phyloP scores from a whole-genome alignment of 257 asterid species.

The Petunia secreta region DNA sequence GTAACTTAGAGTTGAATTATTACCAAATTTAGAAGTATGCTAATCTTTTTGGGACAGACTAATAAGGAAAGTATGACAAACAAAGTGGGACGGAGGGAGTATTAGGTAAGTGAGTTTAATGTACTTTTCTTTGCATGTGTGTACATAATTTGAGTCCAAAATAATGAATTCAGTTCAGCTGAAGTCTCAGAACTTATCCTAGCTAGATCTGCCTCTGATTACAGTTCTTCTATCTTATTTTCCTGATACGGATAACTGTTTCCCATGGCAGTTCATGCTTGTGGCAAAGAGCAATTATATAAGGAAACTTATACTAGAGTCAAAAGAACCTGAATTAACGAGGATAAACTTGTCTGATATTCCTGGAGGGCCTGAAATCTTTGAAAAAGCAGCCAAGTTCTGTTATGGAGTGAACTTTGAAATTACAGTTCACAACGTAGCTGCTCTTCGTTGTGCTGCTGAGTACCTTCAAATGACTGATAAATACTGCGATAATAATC shows the following conservation, averaged over 20 bases:
- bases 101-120: no score
- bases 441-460: slow-evolving; percentile 89
- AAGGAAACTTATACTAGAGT: slow-evolving; percentile 69
- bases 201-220: not conserved
- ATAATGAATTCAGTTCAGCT: no score
- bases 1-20: no score
- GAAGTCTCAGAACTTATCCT: no score
- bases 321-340: slow-evolving; percentile 64
- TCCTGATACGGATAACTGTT: not conserved
- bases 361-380: slow-evolving; percentile 93
- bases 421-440: slow-evolving; percentile 94
- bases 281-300: slow-evolving; percentile 91
- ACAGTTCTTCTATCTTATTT: not conserved
- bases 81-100: no score
- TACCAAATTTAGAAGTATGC: no score
- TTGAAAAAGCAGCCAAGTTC: slow-evolving; percentile 89
- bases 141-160: no score
- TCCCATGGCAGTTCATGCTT: slow-evolving; percentile 72
- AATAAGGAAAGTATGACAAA: no score
- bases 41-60: no score
- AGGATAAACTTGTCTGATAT: slow-evolving; percentile 68
- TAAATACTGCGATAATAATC: slow-evolving; percentile 68
- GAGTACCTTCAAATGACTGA: slow-evolving; percentile 93
- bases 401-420: slow-evolving; percentile 96
- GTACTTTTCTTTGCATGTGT: no score